A percentile compares a stretch with the other conserved stretches of the same genome.
phyloP scores from a whole-genome alignment of 2,329 filamentous ascomycete species.

The Pseudocercospora crystallina region DNA sequence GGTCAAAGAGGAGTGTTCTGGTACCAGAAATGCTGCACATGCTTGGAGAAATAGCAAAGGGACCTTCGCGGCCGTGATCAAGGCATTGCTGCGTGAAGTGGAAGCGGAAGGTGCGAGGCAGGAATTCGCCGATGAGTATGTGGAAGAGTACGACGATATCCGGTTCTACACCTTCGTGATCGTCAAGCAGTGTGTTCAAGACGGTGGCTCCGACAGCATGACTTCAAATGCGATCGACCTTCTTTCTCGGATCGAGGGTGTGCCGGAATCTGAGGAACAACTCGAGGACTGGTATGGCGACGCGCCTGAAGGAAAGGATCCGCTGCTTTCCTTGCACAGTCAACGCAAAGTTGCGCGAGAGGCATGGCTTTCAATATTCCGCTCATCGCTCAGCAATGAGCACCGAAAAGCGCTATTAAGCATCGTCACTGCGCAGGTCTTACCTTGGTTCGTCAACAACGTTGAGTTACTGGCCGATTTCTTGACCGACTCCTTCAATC shows the following conservation, averaged over 20 bases:
- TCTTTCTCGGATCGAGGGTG: constrained; percentile 66
- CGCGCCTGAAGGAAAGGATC: constrained; percentile 65
- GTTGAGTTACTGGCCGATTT: constrained; percentile 94
- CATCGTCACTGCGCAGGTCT: constrained; percentile 73
- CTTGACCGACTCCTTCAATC: constrained; percentile 87
- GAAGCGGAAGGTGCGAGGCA: constrained; percentile 61
- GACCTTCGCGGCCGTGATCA: constrained; percentile 66
- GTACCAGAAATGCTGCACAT: constrained; percentile 55
- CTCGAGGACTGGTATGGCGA: constrained; percentile 68
- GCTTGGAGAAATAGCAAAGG: constrained; percentile 62
- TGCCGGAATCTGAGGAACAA: constrained; percentile 66
- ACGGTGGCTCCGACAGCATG: constrained; percentile 31
- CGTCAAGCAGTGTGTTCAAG: constrained; percentile 57
- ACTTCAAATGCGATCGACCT: constrained; percentile 63
- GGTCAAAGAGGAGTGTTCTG: constrained; percentile 72
- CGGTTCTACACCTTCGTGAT: constrained; percentile 77
- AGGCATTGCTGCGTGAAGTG: constrained; percentile 58
- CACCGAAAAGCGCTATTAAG: constrained; percentile 78
- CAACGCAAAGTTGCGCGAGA: constrained; percentile 81
- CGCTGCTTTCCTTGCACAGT: constrained; percentile 63
- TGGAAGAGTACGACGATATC: constrained; percentile 79
- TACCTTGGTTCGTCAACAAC: constrained; percentile 78
- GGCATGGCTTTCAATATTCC: constrained; percentile 79
- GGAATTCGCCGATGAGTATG: constrained; percentile 75
- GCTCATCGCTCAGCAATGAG: constrained; percentile 63